These are phyloP conservation scores for Claviceps sp. DNA, from an alignment of 2,329 filamentous ascomycete species.

Conservation along the genomic window DNA sequence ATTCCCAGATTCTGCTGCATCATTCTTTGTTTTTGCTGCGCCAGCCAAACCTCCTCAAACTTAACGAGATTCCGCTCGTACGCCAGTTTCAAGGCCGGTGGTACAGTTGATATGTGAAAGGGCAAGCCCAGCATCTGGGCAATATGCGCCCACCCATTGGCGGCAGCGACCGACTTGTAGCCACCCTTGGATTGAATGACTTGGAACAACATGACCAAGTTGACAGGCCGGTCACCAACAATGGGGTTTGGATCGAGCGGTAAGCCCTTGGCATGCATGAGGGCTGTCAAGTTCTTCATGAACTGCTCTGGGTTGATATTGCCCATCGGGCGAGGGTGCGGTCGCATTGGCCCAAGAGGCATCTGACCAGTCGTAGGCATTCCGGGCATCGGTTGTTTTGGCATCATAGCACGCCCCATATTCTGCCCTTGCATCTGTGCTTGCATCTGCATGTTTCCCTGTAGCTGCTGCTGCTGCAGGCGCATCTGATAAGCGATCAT, in stretches of 20 bases:
- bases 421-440: conserved; percentile 37
- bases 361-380: conserved; percentile 42
- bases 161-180: conserved; percentile 56
- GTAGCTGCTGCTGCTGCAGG: conserved; percentile 64
- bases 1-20: conserved; percentile 28
- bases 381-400: conserved; percentile 33
- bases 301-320: conserved; percentile 52
- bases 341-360: conserved; percentile 34
- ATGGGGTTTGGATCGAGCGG: conserved; percentile 63
- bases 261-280: conserved; percentile 62
- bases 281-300: conserved; percentile 60
- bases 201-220: conserved; percentile 65
- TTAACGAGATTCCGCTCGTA: conserved; percentile 64
- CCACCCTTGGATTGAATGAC: conserved; percentile 63
- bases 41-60: conserved; percentile 59
- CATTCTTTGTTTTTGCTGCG: conserved; percentile 40
- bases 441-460: conserved; percentile 37
- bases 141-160: conserved; percentile 62
- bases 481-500: conserved; percentile 72
- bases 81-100: conserved; percentile 54
- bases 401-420: conserved; percentile 38
- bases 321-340: conserved; percentile 31
- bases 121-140: conserved; percentile 52
- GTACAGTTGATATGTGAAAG: conserved; percentile 51
- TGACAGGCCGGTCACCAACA: conserved; percentile 60